Conservation (phyloP, 2,329 filamentous ascomycete genomes). For the Penicillium sp. region DNA sequence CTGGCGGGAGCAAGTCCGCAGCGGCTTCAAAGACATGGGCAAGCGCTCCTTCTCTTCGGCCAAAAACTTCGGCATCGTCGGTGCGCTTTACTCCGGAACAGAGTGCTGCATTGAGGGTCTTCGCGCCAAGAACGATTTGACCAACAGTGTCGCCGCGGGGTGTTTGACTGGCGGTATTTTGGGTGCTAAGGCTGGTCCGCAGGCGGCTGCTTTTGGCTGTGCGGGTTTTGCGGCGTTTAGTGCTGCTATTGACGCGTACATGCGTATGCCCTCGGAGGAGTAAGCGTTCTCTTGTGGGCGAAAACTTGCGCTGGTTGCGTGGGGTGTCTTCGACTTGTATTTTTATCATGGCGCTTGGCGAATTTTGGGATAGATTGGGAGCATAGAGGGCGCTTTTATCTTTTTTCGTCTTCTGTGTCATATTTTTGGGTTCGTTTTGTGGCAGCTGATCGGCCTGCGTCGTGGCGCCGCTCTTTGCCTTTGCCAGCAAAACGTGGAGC, state of each 20-base stretch:
- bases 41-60: slow-evolving; percentile 76
- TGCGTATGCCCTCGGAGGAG: slow-evolving; percentile 68
- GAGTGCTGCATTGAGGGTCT: slow-evolving; percentile 93
- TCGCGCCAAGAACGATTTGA: slow-evolving; percentile 89
- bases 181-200: slow-evolving; percentile 82
- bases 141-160: slow-evolving; percentile 82
- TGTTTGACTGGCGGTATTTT: slow-evolving; percentile 90
- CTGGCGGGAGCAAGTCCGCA: slow-evolving; percentile 76
- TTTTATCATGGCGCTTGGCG: slow-evolving; percentile 21
- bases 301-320: background rate
- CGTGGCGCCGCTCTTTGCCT: background rate
- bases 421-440: background rate
- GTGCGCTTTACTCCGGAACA: slow-evolving; percentile 85
- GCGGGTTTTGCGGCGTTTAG: slow-evolving; percentile 92
- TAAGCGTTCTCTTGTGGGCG: slow-evolving; percentile 2
- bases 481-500: background rate
- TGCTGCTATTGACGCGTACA: slow-evolving; percentile 87
- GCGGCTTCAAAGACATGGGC: slow-evolving; percentile 95
- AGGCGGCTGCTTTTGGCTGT: slow-evolving; percentile 84
- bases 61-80: slow-evolving; percentile 94
- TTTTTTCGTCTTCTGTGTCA: background rate
- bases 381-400: slow-evolving; percentile 30
- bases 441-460: background rate
- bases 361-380: slow-evolving; percentile 24
- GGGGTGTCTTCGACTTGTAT: slow-evolving; percentile 19